These are phyloP conservation scores for Chondrostereum purpureum DNA, from an alignment of 1,284 basidiomycete genomes.

Conservation along the genomic window DNA sequence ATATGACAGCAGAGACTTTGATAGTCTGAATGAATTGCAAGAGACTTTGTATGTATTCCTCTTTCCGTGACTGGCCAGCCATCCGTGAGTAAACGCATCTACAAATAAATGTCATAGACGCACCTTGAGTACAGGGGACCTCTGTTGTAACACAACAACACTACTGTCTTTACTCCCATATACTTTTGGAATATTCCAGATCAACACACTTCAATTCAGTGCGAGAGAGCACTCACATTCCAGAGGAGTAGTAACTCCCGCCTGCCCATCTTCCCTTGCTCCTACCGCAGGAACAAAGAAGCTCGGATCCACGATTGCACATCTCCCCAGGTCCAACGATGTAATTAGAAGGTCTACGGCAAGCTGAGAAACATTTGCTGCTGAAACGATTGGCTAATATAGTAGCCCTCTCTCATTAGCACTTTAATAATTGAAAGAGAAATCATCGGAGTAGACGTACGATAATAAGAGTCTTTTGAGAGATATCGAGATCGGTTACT, in stretches of 20 bases:
- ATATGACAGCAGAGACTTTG: constrained; percentile 44
- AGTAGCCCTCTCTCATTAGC: constrained; percentile 1
- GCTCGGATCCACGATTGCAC: constrained; percentile 57
- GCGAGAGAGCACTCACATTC: constrained; percentile 62
- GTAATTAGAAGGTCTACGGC: constrained; percentile 68
- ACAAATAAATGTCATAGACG: constrained; percentile 8
- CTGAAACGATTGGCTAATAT: constrained; percentile 70
- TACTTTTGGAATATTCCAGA: constrained; percentile 39
- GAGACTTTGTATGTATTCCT: constrained; percentile 55
- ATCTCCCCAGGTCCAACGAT: constrained; percentile 49
- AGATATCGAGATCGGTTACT: constrained; percentile 23
- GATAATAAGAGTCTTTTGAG: constrained; percentile 43
- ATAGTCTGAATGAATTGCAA: constrained; percentile 46
- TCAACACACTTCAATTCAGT: too few species aligned
- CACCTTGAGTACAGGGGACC: constrained; percentile 72
- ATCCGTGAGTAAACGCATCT: neutral
- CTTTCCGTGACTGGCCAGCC: constrained; percentile 51
- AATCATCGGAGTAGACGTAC: constrained; percentile 28
- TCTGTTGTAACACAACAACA: constrained; percentile 63
- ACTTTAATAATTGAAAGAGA: constrained; percentile 5
- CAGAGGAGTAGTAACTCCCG: constrained; percentile 62
- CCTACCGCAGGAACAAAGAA: constrained; percentile 67
- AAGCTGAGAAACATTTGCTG: constrained; percentile 74
- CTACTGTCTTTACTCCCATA: constrained; percentile 47
- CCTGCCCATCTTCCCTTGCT: constrained; percentile 47